Conservation (phyloP, 176 grass and related monocot genomes). For the Aegilops umbellulata region DNA sequence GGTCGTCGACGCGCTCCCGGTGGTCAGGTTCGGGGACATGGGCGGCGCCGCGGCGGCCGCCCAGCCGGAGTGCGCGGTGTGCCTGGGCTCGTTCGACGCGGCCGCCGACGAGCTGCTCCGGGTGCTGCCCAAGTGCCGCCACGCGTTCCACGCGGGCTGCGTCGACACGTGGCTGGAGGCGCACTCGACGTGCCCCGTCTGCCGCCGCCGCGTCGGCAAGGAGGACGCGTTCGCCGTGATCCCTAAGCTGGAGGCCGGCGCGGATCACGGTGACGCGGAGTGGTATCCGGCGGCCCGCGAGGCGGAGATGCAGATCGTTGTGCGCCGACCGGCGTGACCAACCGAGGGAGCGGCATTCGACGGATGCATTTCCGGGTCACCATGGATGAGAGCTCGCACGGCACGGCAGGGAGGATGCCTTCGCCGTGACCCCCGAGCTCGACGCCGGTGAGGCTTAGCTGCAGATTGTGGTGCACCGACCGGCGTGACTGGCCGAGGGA, state of each 20-base stretch:
- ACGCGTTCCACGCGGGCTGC: constrained; percentile 52
- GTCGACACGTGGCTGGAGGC: constrained; percentile 45
- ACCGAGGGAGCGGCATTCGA: constrained; percentile 6
- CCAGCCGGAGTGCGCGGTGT: constrained; percentile 46
- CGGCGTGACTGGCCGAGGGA: not conserved
- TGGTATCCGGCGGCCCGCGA: constrained; percentile 17
- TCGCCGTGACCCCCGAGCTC: not conserved
- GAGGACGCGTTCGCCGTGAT: not conserved
- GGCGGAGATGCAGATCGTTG: constrained; percentile 9
- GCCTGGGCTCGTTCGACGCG: constrained; percentile 34
- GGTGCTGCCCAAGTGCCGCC: constrained; percentile 42
- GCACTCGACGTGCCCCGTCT: constrained; percentile 43
- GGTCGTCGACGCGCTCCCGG: constrained; percentile 24
- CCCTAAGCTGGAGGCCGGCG: not conserved
- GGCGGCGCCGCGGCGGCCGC: not conserved
- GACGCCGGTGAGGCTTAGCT: not conserved
- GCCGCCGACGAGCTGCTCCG: constrained; percentile 40
- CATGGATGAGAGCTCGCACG: not conserved
- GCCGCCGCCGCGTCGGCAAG: constrained; percentile 29
- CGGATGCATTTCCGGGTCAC: not conserved
- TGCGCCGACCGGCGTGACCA: not conserved
- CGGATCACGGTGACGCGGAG: not conserved
- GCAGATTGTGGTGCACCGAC: constrained; percentile 21
- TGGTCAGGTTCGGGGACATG: constrained; percentile 20
- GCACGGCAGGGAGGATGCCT: not conserved